Base-by-base conservation (phyloP, 2,329 filamentous ascomycete genomes). In the Colletotrichum melonis region DNA sequence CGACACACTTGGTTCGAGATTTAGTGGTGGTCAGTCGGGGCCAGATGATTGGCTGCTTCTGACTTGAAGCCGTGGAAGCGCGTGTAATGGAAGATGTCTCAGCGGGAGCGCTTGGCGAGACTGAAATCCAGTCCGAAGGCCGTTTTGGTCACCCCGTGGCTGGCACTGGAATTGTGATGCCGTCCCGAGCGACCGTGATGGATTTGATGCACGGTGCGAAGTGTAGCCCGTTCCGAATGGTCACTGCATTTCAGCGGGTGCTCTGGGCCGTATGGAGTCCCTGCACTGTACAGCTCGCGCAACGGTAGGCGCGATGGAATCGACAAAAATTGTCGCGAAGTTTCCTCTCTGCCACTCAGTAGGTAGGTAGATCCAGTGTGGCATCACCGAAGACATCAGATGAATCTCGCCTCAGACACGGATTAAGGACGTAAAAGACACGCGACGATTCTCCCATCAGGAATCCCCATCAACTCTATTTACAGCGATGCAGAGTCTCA, bases 151-250 rank as follows among this genome's bases (percentile, higher is more conserved):
- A 52, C 32, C 56, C 30, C 49, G 60, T 54, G 32, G 52, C 26
- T 11, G 32, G n/a, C 49, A 26, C 46, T 73, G 71, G 71, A 73
- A 73, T 71, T 60, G 70, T 52, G 22, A 19, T 64, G 54, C 42
- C 35, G 54, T 65, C 42, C 32, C 55, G 70, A 70, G 59, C 70
- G 55, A 69, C 65, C 60, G 66, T 64, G 46, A 63, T 56, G 55
- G 35, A 19, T 56, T 22, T 63, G 66, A 59, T 26, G 70, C 66
- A 73, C 66, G 55, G 70, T 73, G 70, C 70, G 70, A 73, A 42
- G 26, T 55, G 26, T n/a, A 38, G 42, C 42, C 6, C 19, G 19
- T 22, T 6, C 54, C 6, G 35, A 28, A 59, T 11, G 22, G 11
- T 11, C 58, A 49, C 38, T 2, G 35, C 19, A 24, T 42, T 14